phyloP scores from a whole-genome alignment of 2,329 filamentous ascomycete species.

The Penicillium decumbens region DNA sequence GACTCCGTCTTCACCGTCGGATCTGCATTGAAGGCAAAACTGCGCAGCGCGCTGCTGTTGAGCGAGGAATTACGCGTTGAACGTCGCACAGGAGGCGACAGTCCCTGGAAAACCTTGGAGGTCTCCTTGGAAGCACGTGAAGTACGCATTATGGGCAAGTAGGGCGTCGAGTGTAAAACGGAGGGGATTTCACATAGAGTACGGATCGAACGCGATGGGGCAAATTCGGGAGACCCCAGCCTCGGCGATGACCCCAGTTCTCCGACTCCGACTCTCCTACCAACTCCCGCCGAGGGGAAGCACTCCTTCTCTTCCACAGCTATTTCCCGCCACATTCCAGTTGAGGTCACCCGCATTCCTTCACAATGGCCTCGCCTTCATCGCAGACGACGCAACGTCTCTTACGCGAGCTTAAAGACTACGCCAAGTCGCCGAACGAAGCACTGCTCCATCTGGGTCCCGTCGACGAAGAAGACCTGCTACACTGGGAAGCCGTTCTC shows the following conservation, averaged over 20 bases:
- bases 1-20: conserved; percentile 11
- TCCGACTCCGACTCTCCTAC: conserved; percentile 1
- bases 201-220: conserved; percentile 10
- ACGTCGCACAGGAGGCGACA: conserved; percentile 44
- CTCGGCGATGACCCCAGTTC: conserved; percentile 18
- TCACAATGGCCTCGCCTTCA: conserved; percentile 27
- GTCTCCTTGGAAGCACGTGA: conserved; percentile 58
- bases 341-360: conserved; percentile 4
- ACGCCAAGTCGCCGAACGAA: conserved; percentile 53
- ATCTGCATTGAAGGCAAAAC: conserved; percentile 25
- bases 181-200: conserved; percentile 20
- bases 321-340: conserved; percentile 2
- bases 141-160: conserved; percentile 47
- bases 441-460: conserved; percentile 55
- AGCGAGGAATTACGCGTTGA: conserved; percentile 39
- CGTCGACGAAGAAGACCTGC: conserved; percentile 53
- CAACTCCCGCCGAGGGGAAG: conserved; percentile 4
- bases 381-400: conserved; percentile 52
- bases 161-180: neutral
- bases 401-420: conserved; percentile 57
- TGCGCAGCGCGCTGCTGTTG: conserved; percentile 23
- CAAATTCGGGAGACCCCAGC: conserved; percentile 14
- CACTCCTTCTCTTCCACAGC: neutral
- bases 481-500: conserved; percentile 58
- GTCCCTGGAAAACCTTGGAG: conserved; percentile 50